These are phyloP conservation scores for Ophiocordyceps polyrhachis-furcata DNA, from an alignment of 2,329 filamentous ascomycete genomes.

Conservation along the genomic window DNA sequence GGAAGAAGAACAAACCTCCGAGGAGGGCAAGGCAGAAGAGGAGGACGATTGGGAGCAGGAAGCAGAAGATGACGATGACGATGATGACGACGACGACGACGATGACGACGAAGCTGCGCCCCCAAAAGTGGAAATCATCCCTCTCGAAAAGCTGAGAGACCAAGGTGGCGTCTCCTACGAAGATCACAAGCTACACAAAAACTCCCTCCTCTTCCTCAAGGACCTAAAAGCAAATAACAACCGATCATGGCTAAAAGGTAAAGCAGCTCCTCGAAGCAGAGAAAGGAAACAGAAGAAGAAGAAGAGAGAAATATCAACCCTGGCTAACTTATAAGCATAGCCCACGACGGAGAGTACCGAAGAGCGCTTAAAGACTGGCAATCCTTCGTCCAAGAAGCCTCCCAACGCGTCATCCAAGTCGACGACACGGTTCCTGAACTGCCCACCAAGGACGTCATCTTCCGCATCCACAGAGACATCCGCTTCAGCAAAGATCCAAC, in stretches of 20 bases:
- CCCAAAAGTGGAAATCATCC: slow-evolving; percentile 16
- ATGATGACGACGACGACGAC: slow-evolving; percentile 12
- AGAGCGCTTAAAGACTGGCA: slow-evolving; percentile 66
- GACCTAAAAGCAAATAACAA: slow-evolving; percentile 42
- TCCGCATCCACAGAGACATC: slow-evolving; percentile 74
- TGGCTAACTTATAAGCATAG: slow-evolving; percentile 20
- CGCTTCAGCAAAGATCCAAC: slow-evolving; percentile 71
- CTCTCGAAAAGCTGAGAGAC: slow-evolving; percentile 17
- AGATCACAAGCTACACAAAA: slow-evolving; percentile 33
- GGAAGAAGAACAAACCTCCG: too few species aligned
- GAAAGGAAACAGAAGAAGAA: neutral
- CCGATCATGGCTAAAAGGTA: slow-evolving; percentile 39
- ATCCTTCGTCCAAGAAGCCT: slow-evolving; percentile 55
- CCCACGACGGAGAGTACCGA: slow-evolving; percentile 63
- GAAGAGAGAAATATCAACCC: too few species aligned
- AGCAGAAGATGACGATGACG: slow-evolving; percentile 2
- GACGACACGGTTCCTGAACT: slow-evolving; percentile 77
- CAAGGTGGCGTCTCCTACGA: slow-evolving; percentile 23
- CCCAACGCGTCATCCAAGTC: slow-evolving; percentile 47
- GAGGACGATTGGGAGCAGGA: slow-evolving; percentile 8
- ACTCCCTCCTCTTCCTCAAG: slow-evolving; percentile 36
- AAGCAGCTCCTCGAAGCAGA: neutral
- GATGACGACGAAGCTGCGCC: slow-evolving; percentile 19
- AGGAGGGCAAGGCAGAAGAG: neutral
- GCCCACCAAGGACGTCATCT: slow-evolving; percentile 69